Conservation (phyloP, 2,329 filamentous ascomycete species). For the Diaporthe sp. region DNA sequence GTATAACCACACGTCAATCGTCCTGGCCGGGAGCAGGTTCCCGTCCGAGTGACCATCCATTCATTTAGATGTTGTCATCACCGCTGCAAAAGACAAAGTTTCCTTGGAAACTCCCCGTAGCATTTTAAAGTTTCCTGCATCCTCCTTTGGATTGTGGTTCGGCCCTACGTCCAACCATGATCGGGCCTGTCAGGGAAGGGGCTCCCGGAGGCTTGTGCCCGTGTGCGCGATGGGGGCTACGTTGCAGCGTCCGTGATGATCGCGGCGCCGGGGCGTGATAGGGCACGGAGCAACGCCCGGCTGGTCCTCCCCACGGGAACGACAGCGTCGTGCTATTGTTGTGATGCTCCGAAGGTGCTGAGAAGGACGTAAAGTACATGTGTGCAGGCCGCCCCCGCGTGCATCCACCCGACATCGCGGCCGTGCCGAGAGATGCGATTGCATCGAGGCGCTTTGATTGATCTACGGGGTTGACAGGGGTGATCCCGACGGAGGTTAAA, state of each 20-base stretch:
- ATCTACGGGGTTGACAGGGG: slow-evolving; percentile 20
- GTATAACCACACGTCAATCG: background rate
- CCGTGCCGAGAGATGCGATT: slow-evolving; percentile 25
- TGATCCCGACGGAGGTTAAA: slow-evolving; percentile 26
- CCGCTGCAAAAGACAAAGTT: background rate
- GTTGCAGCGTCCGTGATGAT: slow-evolving; percentile 11
- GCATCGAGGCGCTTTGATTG: slow-evolving; percentile 22
- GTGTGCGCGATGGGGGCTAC: background rate
- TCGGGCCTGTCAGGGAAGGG: background rate
- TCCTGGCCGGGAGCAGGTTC: background rate
- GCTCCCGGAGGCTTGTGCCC: background rate
- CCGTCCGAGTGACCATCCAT: background rate
- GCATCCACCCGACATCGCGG: slow-evolving; percentile 7
- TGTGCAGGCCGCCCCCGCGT: background rate
- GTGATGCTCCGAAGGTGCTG: background rate
- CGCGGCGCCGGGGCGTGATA: slow-evolving; percentile 5
- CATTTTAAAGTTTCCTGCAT: background rate
- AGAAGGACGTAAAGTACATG: background rate
- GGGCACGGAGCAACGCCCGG: too few species aligned
- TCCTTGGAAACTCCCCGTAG: background rate
- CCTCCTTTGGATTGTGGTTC: background rate
- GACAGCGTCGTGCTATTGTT: background rate
- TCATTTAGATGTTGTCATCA: background rate
- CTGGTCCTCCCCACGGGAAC: too few species aligned
- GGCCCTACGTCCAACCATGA: background rate